Evolutionary conservation across 2,329 filamentous ascomycete genomes (phyloP).

Genomic region (Talaromyces sp.): DNA sequence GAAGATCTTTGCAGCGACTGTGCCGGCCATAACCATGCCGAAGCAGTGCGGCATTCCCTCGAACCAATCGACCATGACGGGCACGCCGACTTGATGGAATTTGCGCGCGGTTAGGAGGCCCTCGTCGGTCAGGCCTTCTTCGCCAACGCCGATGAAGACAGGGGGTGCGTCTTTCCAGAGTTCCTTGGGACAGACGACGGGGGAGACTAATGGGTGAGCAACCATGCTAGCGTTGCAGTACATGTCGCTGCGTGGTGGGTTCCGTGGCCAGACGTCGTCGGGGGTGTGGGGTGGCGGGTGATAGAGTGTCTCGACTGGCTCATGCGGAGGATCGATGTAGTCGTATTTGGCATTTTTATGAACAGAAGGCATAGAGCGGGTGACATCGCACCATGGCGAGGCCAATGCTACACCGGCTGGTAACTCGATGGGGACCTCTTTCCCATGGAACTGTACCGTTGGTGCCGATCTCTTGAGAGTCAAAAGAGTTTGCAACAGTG

Average conservation of each 20-base stretch:
- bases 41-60: slow-evolving; percentile 49
- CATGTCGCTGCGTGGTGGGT: slow-evolving; percentile 38
- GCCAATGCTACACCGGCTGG: slow-evolving; percentile 35
- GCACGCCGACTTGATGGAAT: slow-evolving; percentile 31
- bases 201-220: slow-evolving; percentile 37
- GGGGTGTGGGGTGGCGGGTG: slow-evolving; percentile 22
- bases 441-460: slow-evolving; percentile 36
- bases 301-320: slow-evolving; percentile 18
- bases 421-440: slow-evolving; percentile 33
- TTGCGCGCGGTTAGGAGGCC: slow-evolving; percentile 34
- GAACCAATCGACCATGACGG: slow-evolving; percentile 35
- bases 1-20: slow-evolving; percentile 47
- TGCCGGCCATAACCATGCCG: slow-evolving; percentile 49
- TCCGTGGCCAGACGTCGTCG: slow-evolving; percentile 36
- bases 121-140: slow-evolving; percentile 40
- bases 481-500: slow-evolving; percentile 38
- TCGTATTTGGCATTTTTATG: slow-evolving; percentile 34
- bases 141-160: slow-evolving; percentile 36
- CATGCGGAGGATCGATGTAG: slow-evolving; percentile 30
- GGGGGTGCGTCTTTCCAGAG: slow-evolving; percentile 39
- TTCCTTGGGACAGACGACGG: slow-evolving; percentile 27
- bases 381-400: slow-evolving; percentile 41
- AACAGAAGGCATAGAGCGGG: slow-evolving; percentile 37
- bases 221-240: slow-evolving; percentile 34
- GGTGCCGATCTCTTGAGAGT: slow-evolving; percentile 31